These are phyloP conservation scores for Salix arbutifolia DNA, from an alignment of 345 rosid species.

Conservation along the genomic window DNA sequence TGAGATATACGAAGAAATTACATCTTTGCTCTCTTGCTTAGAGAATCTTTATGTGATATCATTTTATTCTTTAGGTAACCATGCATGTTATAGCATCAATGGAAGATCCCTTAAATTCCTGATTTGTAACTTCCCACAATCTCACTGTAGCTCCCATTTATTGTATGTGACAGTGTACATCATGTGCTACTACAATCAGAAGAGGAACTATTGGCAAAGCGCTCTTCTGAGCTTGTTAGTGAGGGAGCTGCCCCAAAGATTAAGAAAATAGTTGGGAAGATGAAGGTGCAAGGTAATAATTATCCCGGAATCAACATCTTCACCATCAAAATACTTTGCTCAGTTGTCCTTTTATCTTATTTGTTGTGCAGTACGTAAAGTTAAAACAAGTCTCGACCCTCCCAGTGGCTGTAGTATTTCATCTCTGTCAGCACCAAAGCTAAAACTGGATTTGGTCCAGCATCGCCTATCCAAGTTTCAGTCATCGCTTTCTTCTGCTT, in stretches of 20 bases:
- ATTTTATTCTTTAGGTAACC: too few relatives aligned
- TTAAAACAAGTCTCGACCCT: slow-evolving; percentile 67
- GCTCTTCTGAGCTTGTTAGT: slow-evolving; percentile 51
- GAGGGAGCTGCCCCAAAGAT: slow-evolving; percentile 71
- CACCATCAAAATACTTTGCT: slow-evolving; percentile 5
- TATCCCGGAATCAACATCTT: background rate
- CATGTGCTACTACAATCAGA: slow-evolving; percentile 84
- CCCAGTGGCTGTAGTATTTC: slow-evolving; percentile 82
- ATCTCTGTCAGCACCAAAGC: slow-evolving; percentile 52
- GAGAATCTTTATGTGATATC: background rate
- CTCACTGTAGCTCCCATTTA: background rate
- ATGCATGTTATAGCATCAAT: too few relatives aligned
- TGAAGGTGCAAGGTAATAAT: slow-evolving; percentile 85
- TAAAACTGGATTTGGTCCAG: slow-evolving; percentile 56
- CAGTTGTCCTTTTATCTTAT: slow-evolving; percentile 2
- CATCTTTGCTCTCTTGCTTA: background rate
- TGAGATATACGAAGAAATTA: background rate
- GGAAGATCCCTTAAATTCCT: too few relatives aligned
- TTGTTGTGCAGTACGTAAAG: slow-evolving; percentile 70
- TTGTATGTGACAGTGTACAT: slow-evolving; percentile 46
- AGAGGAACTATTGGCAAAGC: slow-evolving; percentile 75
- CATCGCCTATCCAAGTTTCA: slow-evolving; percentile 59
- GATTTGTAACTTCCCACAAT: too few relatives aligned
- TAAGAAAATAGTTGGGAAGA: slow-evolving; percentile 78
- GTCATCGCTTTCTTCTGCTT: slow-evolving; percentile 52